Evolutionary conservation across 768 basidiomycete genomes (phyloP).

Genomic region (Russula abietina): DNA sequence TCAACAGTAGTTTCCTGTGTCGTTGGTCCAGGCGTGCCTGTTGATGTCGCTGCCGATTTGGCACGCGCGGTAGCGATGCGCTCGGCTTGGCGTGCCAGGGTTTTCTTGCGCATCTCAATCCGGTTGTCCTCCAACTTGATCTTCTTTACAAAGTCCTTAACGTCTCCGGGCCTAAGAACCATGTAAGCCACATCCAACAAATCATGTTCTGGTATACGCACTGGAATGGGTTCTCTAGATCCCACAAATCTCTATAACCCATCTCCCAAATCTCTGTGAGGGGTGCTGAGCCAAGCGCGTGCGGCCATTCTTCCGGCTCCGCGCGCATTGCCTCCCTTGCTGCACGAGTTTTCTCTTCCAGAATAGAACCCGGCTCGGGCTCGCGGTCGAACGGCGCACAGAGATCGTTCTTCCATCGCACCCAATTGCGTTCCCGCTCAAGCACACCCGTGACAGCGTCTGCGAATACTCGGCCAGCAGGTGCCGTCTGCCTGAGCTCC

Average conservation of each 20-base stretch:
- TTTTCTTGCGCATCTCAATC: conserved; percentile 47
- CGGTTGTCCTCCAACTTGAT: conserved; percentile 59
- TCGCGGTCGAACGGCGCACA: conserved; percentile 77
- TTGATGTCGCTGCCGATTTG: conserved; percentile 34
- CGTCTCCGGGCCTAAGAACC: conserved; percentile 54
- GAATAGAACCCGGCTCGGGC: conserved; percentile 46
- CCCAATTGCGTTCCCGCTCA: conserved; percentile 85
- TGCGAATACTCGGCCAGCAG: conserved; percentile 69
- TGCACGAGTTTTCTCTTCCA: conserved; percentile 57
- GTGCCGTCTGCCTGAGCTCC: conserved; percentile 66
- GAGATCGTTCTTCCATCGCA: conserved; percentile 80
- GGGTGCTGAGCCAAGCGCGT: conserved; percentile 59
- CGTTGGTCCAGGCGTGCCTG: conserved; percentile 19
- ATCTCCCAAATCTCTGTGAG: conserved; percentile 80
- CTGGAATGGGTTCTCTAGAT: conserved; percentile 65
- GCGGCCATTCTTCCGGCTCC: conserved; percentile 56
- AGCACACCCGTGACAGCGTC: conserved; percentile 68
- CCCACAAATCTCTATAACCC: conserved; percentile 61
- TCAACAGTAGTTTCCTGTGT: conserved; percentile 25
- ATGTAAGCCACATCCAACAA: background rate
- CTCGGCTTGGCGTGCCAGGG: conserved; percentile 36
- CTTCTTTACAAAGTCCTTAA: conserved; percentile 69
- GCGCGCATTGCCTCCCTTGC: conserved; percentile 49
- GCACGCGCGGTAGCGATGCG: conserved; percentile 38
- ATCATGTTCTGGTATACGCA: conserved; percentile 32